Base-by-base conservation (phyloP, 345 rosid genomes). In the Erodium maritimum region DNA sequence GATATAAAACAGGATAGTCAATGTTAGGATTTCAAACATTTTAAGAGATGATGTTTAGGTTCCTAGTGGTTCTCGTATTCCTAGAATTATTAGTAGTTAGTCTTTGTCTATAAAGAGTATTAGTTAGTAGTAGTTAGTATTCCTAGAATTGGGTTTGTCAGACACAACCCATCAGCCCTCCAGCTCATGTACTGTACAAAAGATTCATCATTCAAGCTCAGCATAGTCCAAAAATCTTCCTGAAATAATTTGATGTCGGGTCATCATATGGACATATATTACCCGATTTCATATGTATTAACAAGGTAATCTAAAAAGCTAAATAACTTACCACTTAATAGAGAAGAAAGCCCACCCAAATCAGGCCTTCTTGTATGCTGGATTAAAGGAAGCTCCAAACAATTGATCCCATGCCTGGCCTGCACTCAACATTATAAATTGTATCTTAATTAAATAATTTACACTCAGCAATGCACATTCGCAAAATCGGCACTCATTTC, bases 351-450 rank as follows among this genome's bases (percentile, higher is more conserved):
- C 67, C 67, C 79, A 55, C 76, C 75, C 23, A 67, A 69, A 79
- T 93, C 99, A 72, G 95, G 96, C 50, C 94, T 91, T 42, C 60
- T 64, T 0, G 78, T 67, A 73, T 89, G 95, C 78, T 87, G 82
- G 65, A 93, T 85, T 13, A 93, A 71, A 21, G 99, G 97, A 69
- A 93, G 85, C 84, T 93, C 99, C 79, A 89, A 62, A 62, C 86
- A 79, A 54, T 61, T 62, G 42, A 93, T 77, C 63, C 84, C 82
- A 55, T 73, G 60, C 61, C 82, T 73, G 62, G 73, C 89, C 99
- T 91, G 82, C 52, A 63, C 42, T 60, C 21, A 61, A 56, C 22
- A 59, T 51, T 0, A 60, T 12, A 23, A 29, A n/a, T 22, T 25
- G 29, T 17, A 58, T 45, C 45, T 63, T 51, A 62, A 25, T 54